Conservation (phyloP, 305 asterid species). For the Fraxinus latifolia region DNA sequence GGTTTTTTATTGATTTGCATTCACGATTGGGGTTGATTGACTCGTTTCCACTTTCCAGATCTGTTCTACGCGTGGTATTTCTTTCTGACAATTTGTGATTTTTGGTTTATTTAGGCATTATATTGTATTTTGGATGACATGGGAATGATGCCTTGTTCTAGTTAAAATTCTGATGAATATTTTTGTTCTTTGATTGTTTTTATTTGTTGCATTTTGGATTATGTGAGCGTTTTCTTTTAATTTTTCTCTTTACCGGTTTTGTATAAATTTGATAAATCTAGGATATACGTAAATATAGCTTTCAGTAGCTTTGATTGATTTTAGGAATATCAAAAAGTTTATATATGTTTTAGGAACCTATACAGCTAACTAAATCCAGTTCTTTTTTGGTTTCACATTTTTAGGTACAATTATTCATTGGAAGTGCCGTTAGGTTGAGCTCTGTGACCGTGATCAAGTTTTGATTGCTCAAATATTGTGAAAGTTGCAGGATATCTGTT, state of each 20-base stretch:
- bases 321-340: background rate
- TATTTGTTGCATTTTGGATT: background rate
- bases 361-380: background rate
- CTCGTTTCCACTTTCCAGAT: slow-evolving; percentile 32
- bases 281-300: background rate
- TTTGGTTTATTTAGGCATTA: background rate
- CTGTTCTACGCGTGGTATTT: slow-evolving; percentile 20
- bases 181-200: background rate
- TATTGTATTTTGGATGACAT: background rate
- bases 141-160: background rate
- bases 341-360: background rate
- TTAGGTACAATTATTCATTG: slow-evolving; percentile 29
- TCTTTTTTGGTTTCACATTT: slow-evolving; percentile 18
- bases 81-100: background rate
- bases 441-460: background rate
- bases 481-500: slow-evolving; percentile 7
- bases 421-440: slow-evolving; percentile 19
- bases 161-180: background rate
- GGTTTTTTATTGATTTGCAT: slow-evolving; percentile 1
- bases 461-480: slow-evolving; percentile 3
- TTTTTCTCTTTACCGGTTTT: background rate
- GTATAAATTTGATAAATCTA: background rate
- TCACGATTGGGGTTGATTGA: slow-evolving; percentile 19
- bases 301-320: background rate
- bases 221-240: background rate